Evolutionary conservation across 805 yeast species (phyloP), one percentile per base, ranked within the genome.

Genomic region (Yarrowia sp.): DNA sequence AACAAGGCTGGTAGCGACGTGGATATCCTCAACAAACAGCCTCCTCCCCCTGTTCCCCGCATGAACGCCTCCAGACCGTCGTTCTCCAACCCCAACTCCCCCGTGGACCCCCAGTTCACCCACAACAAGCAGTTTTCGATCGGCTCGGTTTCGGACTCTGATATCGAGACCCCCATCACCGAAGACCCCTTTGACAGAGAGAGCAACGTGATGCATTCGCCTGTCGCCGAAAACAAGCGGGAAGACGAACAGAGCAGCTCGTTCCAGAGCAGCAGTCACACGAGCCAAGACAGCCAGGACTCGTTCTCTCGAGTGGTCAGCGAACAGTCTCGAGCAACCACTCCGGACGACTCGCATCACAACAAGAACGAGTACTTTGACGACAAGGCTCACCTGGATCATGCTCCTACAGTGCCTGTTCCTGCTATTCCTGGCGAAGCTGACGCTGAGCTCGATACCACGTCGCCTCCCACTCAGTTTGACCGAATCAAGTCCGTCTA

Each of bases 401-500:
- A 26, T 9, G 63, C 48, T 2, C 63, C 63, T 8, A 15, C 63
- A 0, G 63, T 56, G 14, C 63, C 63, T 5, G 42, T 59, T 16
- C 65, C 52, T 2, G 16, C 32, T 3, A 35, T 56, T 15, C 52
- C 65, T n/a, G 40, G 15, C 7, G 26, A 32, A 7, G 32, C 32
- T 0, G 55, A 32, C 38, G 22, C 32, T 32, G 16, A 8, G 5
- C 35, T n/a, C 49, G 65, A 19, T 8, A 35, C 36, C 35, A 40
- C 59, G 7, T 59, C 65, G 5, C 65, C 65, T 2, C 65, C 65
- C 8, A 73, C 72, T 58, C 72, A 72, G 53, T 74, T 73, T 64
- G 76, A 74, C 40, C 70, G 76, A 11, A 72, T 74, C 61, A 71
- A 69, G 52, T 73, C 75, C 16, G 70, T 74, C 50, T 74, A 74